phyloP scores from a whole-genome alignment of 139 green algal genomes.

The Tetradesmus lagerheimii region DNA sequence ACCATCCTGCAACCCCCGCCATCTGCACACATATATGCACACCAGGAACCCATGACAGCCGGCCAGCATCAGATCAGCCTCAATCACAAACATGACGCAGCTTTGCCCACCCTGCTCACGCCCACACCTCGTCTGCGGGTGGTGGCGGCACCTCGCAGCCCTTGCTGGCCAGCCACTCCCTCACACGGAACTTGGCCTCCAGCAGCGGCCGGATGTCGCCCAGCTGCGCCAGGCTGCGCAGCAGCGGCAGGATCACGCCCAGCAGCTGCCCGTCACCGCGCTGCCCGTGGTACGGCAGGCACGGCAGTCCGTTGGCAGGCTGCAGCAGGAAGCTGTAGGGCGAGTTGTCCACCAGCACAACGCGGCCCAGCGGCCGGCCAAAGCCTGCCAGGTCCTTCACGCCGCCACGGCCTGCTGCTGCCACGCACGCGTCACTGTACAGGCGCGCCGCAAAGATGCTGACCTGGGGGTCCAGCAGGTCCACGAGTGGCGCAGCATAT shows the following conservation, averaged over 20 bases:
- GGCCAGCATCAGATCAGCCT: neutral
- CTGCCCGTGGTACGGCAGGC: conserved; percentile 62
- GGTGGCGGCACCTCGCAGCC: neutral
- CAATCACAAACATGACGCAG: neutral
- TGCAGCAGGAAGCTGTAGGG: conserved; percentile 76
- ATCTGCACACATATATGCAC: neutral
- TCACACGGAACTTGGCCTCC: conserved; percentile 46
- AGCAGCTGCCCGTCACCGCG: conserved; percentile 50
- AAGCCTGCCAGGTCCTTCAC: conserved; percentile 76
- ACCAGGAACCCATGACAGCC: neutral
- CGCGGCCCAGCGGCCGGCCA: conserved; percentile 65
- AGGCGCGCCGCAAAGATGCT: conserved; percentile 48
- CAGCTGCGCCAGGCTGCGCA: conserved; percentile 62
- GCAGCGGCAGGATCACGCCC: conserved; percentile 71
- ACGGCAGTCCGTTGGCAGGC: conserved; percentile 72
- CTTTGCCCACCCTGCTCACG: neutral
- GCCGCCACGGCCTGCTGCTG: conserved; percentile 44
- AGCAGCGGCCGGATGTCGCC: conserved; percentile 71
- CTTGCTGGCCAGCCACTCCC: conserved; percentile 50
- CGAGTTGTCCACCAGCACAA: conserved; percentile 81
- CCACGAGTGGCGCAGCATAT: conserved; percentile 63
- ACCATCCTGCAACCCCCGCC: neutral
- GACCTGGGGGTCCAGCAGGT: conserved; percentile 54
- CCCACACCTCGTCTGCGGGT: neutral
- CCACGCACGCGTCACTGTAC: conserved; percentile 57